These are phyloP conservation scores for Aureoboletus auriporus DNA, from an alignment of 768 basidiomycete species.

Conservation along the genomic window DNA sequence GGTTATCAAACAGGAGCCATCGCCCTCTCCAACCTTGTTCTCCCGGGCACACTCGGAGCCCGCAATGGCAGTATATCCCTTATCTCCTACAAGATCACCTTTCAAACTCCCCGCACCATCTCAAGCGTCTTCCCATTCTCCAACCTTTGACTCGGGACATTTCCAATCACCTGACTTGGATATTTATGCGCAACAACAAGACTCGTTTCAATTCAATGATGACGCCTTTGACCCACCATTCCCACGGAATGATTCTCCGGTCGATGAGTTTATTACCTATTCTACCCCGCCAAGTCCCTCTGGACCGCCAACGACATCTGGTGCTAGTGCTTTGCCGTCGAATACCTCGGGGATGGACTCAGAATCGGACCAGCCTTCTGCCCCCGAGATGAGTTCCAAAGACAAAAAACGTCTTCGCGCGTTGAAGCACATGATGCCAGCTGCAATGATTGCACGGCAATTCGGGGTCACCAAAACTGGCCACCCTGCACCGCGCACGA, in stretches of 20 bases:
- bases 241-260: constrained; percentile 5
- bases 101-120: not conserved
- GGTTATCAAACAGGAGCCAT: constrained; percentile 5
- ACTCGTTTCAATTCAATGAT: constrained; percentile 10
- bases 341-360: constrained; percentile 14
- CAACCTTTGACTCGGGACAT: not conserved
- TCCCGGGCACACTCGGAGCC: constrained; percentile 12
- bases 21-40: constrained; percentile 1
- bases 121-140: constrained; percentile 11
- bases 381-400: constrained; percentile 20
- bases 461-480: constrained; percentile 14
- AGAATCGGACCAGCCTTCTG: constrained; percentile 16
- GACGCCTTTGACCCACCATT: not conserved
- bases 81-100: constrained; percentile 6
- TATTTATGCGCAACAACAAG: constrained; percentile 13
- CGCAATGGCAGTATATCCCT: constrained; percentile 1
- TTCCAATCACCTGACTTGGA: constrained; percentile 11
- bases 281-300: constrained; percentile 16
- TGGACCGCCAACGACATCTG: constrained; percentile 16
- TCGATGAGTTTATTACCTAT: not conserved
- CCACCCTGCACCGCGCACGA: constrained; percentile 8
- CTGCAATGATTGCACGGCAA: constrained; percentile 43
- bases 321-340: constrained; percentile 12
- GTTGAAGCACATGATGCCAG: constrained; percentile 51
- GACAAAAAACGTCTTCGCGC: constrained; percentile 36